Evolutionary conservation across 1,284 basidiomycete species (phyloP).

Genomic region (Papiliotrema laurentii): DNA sequence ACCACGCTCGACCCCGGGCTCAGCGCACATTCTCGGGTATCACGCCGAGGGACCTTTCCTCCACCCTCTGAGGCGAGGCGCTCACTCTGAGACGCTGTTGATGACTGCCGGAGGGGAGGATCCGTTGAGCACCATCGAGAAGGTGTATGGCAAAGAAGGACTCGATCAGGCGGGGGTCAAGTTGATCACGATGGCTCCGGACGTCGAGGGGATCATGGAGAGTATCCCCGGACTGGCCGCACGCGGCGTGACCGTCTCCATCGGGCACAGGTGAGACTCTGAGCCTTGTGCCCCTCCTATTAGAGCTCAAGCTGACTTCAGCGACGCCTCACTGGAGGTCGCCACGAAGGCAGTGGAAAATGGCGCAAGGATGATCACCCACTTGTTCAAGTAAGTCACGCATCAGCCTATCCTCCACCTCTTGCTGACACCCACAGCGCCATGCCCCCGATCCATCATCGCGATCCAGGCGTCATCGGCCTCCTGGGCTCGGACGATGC

Average conservation of each 20-base stretch:
- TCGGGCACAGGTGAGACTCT: conserved; percentile 70
- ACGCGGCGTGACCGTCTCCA: conserved; percentile 70
- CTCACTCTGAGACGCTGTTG: conserved; percentile 68
- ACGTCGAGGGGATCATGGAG: conserved; percentile 72
- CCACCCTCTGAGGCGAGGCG: conserved; percentile 62
- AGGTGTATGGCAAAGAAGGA: conserved; percentile 61
- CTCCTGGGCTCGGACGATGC: conserved; percentile 70
- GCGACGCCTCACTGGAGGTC: conserved; percentile 34
- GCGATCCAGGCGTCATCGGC: conserved; percentile 64
- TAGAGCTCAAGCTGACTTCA: conserved; percentile 1
- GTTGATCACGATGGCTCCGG: conserved; percentile 80
- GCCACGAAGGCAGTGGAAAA: conserved; percentile 32
- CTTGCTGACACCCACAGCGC: conserved; percentile 16
- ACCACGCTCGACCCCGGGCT: conserved; percentile 20
- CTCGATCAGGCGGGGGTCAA: conserved; percentile 41
- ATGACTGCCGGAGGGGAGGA: conserved; percentile 51
- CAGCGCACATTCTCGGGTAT: conserved; percentile 72
- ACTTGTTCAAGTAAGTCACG: conserved; percentile 70
- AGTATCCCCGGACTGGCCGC: conserved; percentile 60
- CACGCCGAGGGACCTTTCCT: conserved; percentile 88
- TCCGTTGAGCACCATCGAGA: conserved; percentile 56
- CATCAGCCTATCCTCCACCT: no score
- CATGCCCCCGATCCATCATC: conserved; percentile 40
- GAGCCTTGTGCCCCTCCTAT: neutral
- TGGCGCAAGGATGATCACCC: conserved; percentile 74